Base-by-base conservation (phyloP, 2,329 filamentous ascomycete genomes). In the Cladophialophora psammophila region DNA sequence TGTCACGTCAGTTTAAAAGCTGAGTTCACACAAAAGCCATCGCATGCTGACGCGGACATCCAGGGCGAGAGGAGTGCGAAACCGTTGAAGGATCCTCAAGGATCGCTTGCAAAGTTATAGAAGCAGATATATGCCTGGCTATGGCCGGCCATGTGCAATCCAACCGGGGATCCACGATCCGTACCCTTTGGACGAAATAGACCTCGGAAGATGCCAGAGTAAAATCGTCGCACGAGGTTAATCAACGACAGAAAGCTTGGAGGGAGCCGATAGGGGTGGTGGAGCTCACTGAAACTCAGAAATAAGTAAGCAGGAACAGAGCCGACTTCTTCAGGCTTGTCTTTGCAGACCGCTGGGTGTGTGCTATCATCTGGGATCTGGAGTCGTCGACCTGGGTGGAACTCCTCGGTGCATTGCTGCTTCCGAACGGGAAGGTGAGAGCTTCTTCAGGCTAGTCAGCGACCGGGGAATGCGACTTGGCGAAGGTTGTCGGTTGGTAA, bases 351-450 rank as follows among this genome's bases (percentile, higher is more conserved):
- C 26, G 26, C 45, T 60, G 34, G 10, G 18, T 45, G 13, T 8
- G 32, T 55, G 20, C 32, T 36, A 4, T 31, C 34, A 4, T 31
- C 34, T 38, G 31, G 48, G 31, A 53, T 61, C 35, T 38, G 32
- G 48, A 61, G 34, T 58, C 38, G 34, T 35, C 31, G 40, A 50
- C 10, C 35, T 7, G 57, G 31, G 57, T 50, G 42, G 57, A 60
- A n/a, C 57, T 32, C 26, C 13, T 50, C n/a, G 57, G n/a, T 10
- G 8, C 20, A 5, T 50, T 15, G 18, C 45, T 50, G 18, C 26
- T 60, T 42, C 57, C 50, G 40, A 50, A 18, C 18, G 35, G 57
- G 57, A 60, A 60, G 32, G 42, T 35, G 32, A 48, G 57, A 60
- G 42, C 57, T 36, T 50, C 40, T 60, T 60, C 57, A 20, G 42